A percentile compares a stretch with the other conserved stretches of the same genome.
Evolutionary conservation across 768 basidiomycete species (phyloP).

Genomic region (Calocybe cyanea): DNA sequence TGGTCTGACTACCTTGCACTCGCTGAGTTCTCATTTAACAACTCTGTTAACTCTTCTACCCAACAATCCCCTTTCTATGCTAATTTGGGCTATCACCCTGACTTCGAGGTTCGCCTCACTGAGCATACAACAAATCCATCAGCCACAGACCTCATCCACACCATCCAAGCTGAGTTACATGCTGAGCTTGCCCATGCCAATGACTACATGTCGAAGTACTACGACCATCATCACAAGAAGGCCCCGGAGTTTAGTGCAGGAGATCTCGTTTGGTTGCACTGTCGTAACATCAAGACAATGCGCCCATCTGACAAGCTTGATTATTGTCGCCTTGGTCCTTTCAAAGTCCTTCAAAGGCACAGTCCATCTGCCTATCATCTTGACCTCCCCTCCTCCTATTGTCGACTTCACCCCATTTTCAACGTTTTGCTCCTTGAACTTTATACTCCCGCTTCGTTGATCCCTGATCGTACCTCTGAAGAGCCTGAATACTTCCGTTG

Average conservation of each 20-base stretch:
- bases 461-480: background rate
- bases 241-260: conserved; percentile 3
- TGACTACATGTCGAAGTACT: conserved; percentile 7
- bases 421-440: conserved; percentile 1
- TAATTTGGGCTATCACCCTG: no score
- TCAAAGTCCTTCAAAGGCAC: background rate
- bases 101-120: conserved; percentile 4
- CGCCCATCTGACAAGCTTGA: conserved; percentile 5
- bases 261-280: conserved; percentile 1
- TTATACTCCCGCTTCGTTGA: background rate
- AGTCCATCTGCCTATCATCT: conserved; percentile 1
- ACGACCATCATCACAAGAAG: background rate
- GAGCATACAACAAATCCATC: conserved; percentile 3
- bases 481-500: background rate
- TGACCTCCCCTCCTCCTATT: background rate
- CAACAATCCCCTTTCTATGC: no score
- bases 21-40: no score
- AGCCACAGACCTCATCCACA: conserved; percentile 6
- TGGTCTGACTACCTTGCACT: no score
- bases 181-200: conserved; percentile 6
- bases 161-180: conserved; percentile 4
- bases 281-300: conserved; percentile 6
- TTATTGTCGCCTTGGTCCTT: conserved; percentile 3
- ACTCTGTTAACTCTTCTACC: no score
- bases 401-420: conserved; percentile 5